These are phyloP conservation scores for Cyanidioschyzon merolae DNA, from an alignment of 23 red algal genomes.

Conservation along the genomic window DNA sequence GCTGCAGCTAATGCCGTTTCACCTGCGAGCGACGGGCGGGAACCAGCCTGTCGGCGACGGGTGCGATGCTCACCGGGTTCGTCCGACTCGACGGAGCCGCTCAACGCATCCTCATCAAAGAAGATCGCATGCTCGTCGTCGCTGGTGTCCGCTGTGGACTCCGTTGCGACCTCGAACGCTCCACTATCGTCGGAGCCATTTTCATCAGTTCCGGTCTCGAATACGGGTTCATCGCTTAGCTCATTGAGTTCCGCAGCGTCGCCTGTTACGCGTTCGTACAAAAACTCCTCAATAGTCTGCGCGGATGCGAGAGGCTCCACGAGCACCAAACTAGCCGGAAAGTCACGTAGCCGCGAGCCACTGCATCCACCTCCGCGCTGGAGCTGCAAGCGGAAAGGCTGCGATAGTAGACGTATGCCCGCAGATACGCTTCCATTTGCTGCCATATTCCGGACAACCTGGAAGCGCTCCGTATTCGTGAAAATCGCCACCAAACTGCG, in stretches of 20 bases:
- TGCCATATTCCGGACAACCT: constrained; percentile 22
- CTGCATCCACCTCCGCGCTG: constrained; percentile 4
- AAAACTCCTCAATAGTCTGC: constrained; percentile 62
- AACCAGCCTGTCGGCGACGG: constrained; percentile 14
- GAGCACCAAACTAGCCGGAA: constrained; percentile 55
- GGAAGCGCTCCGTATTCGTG: constrained; percentile 38
- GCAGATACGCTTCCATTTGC: constrained; percentile 18
- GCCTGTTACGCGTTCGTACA: constrained; percentile 39
- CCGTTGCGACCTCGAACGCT: not conserved
- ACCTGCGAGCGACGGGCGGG: constrained; percentile 28
- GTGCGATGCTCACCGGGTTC: not conserved
- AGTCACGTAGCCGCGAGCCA: constrained; percentile 36
- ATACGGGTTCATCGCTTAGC: constrained; percentile 19
- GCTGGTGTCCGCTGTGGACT: not conserved
- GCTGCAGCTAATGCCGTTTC: constrained; percentile 44
- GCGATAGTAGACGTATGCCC: constrained; percentile 46
- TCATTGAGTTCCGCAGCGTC: constrained; percentile 23
- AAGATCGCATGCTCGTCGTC: constrained; percentile 24
- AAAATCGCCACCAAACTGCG: constrained; percentile 29
- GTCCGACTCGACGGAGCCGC: not conserved
- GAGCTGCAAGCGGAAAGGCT: constrained; percentile 66
- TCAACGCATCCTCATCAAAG: not conserved
- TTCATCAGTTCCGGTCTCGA: constrained; percentile 33
- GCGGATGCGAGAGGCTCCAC: constrained; percentile 75
- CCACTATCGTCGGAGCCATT: constrained; percentile 18